A percentile compares a stretch with the other conserved stretches of the same genome.
phyloP scores from a whole-genome alignment of 2,329 filamentous ascomycete species.

The Alternaria novae-zelandiae region DNA sequence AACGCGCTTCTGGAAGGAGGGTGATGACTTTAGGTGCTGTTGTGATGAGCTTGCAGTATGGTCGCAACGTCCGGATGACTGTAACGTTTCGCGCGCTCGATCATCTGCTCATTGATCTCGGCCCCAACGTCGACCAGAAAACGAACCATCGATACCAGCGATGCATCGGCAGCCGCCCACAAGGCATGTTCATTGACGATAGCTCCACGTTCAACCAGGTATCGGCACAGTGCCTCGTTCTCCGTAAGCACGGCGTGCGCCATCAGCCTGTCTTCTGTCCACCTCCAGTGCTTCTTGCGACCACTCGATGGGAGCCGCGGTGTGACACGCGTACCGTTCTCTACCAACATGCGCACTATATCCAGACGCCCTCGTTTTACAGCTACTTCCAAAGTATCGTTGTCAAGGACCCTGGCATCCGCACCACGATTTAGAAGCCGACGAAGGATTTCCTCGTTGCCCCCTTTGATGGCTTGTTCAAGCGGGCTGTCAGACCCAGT shows the following conservation, averaged over 20 bases:
- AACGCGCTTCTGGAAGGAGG: neutral
- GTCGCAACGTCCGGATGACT: neutral
- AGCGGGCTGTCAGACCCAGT: neutral
- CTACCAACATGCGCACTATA: conserved; percentile 10
- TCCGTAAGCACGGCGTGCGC: neutral
- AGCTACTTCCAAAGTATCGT: neutral
- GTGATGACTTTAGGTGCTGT: neutral
- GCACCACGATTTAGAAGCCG: conserved; percentile 7
- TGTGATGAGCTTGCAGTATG: neutral
- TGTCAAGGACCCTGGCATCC: neutral
- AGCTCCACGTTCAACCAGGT: neutral
- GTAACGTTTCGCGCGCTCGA: neutral
- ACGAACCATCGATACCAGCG: neutral
- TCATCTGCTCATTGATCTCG: neutral
- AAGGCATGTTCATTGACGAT: neutral
- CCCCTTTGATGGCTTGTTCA: conserved; percentile 4
- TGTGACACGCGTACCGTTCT: conserved; percentile 1
- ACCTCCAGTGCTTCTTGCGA: neutral
- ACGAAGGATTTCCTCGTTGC: conserved; percentile 3
- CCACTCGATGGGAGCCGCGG: neutral
- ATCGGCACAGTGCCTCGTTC: neutral
- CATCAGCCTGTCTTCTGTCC: neutral
- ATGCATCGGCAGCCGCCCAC: neutral
- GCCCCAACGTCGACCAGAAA: neutral
- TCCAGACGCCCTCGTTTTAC: conserved; percentile 3